Percentiles rank a stretch among this genome's conserved stretches.
Evolutionary conservation across 768 basidiomycete species (phyloP).

Genomic region (Auricularia cornea): DNA sequence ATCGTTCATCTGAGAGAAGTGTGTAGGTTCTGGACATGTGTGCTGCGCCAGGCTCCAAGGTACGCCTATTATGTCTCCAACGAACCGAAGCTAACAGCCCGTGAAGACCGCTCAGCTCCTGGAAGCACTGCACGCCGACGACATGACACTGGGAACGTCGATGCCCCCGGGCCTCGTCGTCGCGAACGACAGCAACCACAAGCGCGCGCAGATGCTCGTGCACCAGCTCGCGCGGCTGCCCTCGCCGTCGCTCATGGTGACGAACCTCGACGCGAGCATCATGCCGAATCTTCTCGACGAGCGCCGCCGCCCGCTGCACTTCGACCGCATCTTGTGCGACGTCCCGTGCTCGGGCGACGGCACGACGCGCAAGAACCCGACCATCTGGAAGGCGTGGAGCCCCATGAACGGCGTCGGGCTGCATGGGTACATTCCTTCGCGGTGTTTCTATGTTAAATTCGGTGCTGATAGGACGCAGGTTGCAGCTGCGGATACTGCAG

Average conservation of each 20-base stretch:
- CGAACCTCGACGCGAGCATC: constrained; percentile 89
- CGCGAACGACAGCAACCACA: constrained; percentile 93
- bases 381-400: constrained; percentile 92
- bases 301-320: constrained; percentile 49
- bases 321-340: constrained; percentile 92
- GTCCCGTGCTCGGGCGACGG: constrained; percentile 98
- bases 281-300: constrained; percentile 53
- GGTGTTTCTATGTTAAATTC: no score
- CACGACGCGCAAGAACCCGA: constrained; percentile 87
- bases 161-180: constrained; percentile 80
- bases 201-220: constrained; percentile 91
- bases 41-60: constrained; percentile 96
- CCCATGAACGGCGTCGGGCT: constrained; percentile 84
- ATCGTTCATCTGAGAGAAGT: neutral
- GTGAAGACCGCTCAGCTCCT: constrained; percentile 86
- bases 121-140: constrained; percentile 84
- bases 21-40: constrained; percentile 92
- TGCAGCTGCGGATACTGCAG: constrained; percentile 87
- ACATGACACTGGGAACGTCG: constrained; percentile 47
- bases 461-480: no score
- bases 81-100: neutral
- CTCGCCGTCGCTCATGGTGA: constrained; percentile 86
- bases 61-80: constrained; percentile 17
- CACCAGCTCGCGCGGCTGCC: constrained; percentile 95
- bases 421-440: constrained; percentile 70